Evolutionary conservation across 1,139 yeast species (phyloP).

Genomic region (Candida sanyaensis): DNA sequence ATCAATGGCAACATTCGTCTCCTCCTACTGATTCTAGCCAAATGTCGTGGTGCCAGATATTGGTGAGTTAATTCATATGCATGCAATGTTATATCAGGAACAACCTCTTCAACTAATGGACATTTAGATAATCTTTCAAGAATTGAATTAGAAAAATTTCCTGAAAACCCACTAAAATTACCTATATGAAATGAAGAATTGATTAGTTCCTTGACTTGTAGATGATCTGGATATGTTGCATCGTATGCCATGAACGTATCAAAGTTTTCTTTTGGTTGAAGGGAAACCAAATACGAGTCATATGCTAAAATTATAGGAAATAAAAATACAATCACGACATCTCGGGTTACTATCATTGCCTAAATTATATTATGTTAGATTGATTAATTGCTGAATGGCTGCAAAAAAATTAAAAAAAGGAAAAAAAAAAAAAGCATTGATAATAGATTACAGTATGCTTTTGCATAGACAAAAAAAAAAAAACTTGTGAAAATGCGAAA

Average conservation of each 20-base stretch:
- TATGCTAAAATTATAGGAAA: neutral
- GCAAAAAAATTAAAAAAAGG: neutral
- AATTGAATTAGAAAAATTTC: conserved; percentile 51
- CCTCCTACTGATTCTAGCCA: conserved; percentile 61
- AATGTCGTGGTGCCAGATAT: conserved; percentile 65
- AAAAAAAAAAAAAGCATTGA: neutral
- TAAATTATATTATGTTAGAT: neutral
- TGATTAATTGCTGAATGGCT: neutral
- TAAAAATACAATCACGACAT: neutral
- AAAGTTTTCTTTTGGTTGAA: conserved; percentile 29
- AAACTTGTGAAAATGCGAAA: neutral
- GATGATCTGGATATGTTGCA: conserved; percentile 26
- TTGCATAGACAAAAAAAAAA: neutral
- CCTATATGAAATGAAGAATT: conserved; percentile 56
- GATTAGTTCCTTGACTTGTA: conserved; percentile 45
- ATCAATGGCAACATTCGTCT: conserved; percentile 25
- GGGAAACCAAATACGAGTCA: conserved; percentile 23
- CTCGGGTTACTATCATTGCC: neutral
- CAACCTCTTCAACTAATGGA: conserved; percentile 55
- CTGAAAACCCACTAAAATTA: conserved; percentile 61
- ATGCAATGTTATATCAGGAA: conserved; percentile 55
- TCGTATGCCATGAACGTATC: conserved; percentile 44
- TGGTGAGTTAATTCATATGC: conserved; percentile 41
- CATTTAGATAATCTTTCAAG: conserved; percentile 48
- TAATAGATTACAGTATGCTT: neutral